A percentile compares a stretch with the other conserved stretches of the same genome.
phyloP scores from a whole-genome alignment of 495 filamentous ascomycete species.

The Parachaetomium inaequale region DNA sequence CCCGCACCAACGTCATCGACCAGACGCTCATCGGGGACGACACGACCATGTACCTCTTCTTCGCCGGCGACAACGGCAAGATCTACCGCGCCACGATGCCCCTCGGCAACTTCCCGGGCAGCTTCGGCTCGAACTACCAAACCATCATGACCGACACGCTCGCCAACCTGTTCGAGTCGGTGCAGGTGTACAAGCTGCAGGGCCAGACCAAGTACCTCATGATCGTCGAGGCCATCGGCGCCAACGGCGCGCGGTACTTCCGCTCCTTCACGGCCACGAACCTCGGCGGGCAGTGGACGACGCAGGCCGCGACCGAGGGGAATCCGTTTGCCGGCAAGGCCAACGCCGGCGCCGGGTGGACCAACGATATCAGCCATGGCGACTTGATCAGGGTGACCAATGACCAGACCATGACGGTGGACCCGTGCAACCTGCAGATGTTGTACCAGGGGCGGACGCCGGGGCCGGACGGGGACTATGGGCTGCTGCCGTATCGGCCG shows the following conservation, averaged over 20 bases:
- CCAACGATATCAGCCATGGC: slow-evolving; percentile 63
- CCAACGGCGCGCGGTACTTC: slow-evolving; percentile 59
- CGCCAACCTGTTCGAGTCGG: slow-evolving; percentile 60
- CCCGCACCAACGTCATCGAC: slow-evolving; percentile 52
- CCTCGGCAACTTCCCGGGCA: slow-evolving; percentile 55
- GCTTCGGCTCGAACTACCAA: slow-evolving; percentile 54
- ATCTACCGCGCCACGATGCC: slow-evolving; percentile 61
- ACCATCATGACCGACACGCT: slow-evolving; percentile 48
- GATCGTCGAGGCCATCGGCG: slow-evolving; percentile 60
- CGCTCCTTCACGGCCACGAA: slow-evolving; percentile 57
- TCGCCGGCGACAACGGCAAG: slow-evolving; percentile 60
- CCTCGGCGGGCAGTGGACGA: slow-evolving; percentile 53
- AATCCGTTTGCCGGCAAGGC: slow-evolving; percentile 58
- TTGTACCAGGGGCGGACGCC: slow-evolving; percentile 56
- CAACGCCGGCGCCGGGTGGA: slow-evolving; percentile 62
- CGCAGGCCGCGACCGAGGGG: slow-evolving; percentile 49
- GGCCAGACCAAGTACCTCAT: slow-evolving; percentile 56
- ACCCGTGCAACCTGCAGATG: slow-evolving; percentile 56
- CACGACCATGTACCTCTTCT: slow-evolving; percentile 61
- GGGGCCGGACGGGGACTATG: slow-evolving; percentile 38
- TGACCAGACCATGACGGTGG: slow-evolving; percentile 56
- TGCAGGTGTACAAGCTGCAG: slow-evolving; percentile 58
- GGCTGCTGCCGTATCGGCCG: slow-evolving; percentile 48
- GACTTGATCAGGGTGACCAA: slow-evolving; percentile 52
- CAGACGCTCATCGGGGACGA: slow-evolving; percentile 58